A percentile compares a stretch with the other conserved stretches of the same genome.
Conservation (phyloP, 768 basidiomycete species). For the Galerina sulciceps region DNA sequence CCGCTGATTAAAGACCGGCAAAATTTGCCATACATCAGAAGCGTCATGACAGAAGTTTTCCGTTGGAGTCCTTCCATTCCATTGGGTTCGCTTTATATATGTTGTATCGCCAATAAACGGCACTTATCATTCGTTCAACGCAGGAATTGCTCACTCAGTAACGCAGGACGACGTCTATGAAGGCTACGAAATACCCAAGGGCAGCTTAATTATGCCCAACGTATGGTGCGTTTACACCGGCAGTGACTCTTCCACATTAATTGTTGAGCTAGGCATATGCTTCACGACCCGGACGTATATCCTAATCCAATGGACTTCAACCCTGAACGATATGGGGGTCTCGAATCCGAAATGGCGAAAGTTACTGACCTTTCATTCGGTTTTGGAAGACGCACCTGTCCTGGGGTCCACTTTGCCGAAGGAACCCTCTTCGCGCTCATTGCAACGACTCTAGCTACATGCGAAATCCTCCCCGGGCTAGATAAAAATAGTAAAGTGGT, state of each 20-base stretch:
- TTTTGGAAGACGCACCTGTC: constrained; percentile 48
- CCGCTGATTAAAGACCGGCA: constrained; percentile 44
- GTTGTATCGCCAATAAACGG: background rate
- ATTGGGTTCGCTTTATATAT: constrained; percentile 32
- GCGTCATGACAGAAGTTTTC: constrained; percentile 48
- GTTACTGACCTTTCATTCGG: constrained; percentile 42
- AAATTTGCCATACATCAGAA: constrained; percentile 53
- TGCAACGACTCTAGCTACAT: constrained; percentile 36
- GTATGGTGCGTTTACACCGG: constrained; percentile 39
- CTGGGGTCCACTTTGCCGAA: constrained; percentile 40
- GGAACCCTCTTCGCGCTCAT: constrained; percentile 31
- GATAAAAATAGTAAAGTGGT: constrained; percentile 31
- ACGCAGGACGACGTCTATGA: constrained; percentile 25
- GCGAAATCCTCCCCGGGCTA: constrained; percentile 34
- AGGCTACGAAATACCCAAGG: constrained; percentile 37
- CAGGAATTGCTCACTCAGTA: constrained; percentile 25
- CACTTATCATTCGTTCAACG: background rate
- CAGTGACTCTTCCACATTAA: background rate
- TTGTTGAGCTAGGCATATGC: constrained; percentile 28
- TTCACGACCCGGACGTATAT: constrained; percentile 59
- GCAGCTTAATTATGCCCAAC: constrained; percentile 52
- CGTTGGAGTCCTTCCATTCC: constrained; percentile 51
- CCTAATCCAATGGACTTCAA: constrained; percentile 57
- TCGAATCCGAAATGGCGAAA: constrained; percentile 38
- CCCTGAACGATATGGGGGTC: constrained; percentile 57